Evolutionary conservation across 352 stramenopile genomes (phyloP).

Genomic region (Pythium sp.): DNA sequence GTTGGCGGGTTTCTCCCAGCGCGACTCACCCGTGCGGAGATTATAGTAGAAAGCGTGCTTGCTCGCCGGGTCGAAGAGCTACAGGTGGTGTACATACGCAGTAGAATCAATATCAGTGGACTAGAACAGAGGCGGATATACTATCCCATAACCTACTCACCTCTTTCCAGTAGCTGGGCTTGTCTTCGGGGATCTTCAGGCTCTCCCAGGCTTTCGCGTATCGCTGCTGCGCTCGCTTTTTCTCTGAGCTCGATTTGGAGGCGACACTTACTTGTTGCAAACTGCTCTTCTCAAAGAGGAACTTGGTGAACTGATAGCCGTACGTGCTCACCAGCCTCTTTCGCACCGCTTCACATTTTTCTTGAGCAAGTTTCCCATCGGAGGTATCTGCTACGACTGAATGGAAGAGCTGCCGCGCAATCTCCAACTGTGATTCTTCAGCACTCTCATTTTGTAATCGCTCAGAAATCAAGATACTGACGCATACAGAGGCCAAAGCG

Average conservation of each 20-base stretch:
- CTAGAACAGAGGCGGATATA: neutral
- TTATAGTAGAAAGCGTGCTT: slow-evolving; percentile 69
- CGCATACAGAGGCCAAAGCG: slow-evolving; percentile 37
- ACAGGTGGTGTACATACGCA: neutral
- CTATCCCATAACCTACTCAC: slow-evolving; percentile 16
- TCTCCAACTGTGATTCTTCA: neutral
- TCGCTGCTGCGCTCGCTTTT: slow-evolving; percentile 33
- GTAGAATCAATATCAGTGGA: neutral
- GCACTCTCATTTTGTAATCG: neutral
- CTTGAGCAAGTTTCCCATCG: slow-evolving; percentile 17
- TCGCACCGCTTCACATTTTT: slow-evolving; percentile 25
- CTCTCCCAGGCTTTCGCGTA: slow-evolving; percentile 37
- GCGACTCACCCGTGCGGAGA: slow-evolving; percentile 59
- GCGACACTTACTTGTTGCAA: slow-evolving; percentile 24
- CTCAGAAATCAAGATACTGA: slow-evolving; percentile 1
- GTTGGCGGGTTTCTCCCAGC: slow-evolving; percentile 48
- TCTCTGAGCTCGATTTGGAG: slow-evolving; percentile 30
- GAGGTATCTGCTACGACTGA: slow-evolving; percentile 22
- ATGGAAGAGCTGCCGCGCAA: slow-evolving; percentile 21
- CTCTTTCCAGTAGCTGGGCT: slow-evolving; percentile 67
- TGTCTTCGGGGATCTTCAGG: slow-evolving; percentile 37
- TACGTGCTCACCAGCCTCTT: slow-evolving; percentile 34
- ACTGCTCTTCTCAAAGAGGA: slow-evolving; percentile 45
- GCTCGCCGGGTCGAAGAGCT: slow-evolving; percentile 44
- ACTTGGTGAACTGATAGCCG: slow-evolving; percentile 52